phyloP scores from a whole-genome alignment of 768 basidiomycete genomes.

The Phanerochaete carnosa region DNA sequence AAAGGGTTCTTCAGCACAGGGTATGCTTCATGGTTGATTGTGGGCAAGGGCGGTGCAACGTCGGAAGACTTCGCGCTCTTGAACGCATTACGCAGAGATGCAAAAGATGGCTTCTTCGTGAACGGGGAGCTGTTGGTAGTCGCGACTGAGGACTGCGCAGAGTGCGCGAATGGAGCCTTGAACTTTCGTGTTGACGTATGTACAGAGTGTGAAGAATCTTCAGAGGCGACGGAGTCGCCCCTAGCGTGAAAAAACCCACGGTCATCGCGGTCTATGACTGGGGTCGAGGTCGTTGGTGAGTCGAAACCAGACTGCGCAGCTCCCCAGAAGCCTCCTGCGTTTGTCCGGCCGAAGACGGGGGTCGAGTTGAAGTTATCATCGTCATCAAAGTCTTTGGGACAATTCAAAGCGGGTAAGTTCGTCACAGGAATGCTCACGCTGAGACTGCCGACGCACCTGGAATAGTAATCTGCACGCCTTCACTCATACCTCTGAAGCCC shows the following conservation, averaged over 20 bases:
- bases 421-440: not conserved
- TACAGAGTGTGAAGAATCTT: conserved; percentile 67
- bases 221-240: conserved; percentile 76
- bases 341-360: conserved; percentile 64
- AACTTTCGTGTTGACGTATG: conserved; percentile 34
- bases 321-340: conserved; percentile 31
- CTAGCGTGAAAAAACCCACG: conserved; percentile 71
- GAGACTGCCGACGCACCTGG: conserved; percentile 31
- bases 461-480: conserved; percentile 45
- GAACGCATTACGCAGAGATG: conserved; percentile 85
- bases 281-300: conserved; percentile 61
- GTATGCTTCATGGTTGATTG: conserved; percentile 63
- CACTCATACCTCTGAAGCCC: conserved; percentile 18
- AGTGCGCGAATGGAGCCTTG: conserved; percentile 62
- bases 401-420: not conserved
- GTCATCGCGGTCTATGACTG: conserved; percentile 48
- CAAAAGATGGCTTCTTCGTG: conserved; percentile 80
- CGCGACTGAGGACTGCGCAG: conserved; percentile 68
- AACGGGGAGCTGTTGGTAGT: conserved; percentile 48
- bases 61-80: conserved; percentile 62
- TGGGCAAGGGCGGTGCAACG: conserved; percentile 61
- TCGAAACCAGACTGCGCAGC: conserved; percentile 47
- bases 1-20: conserved; percentile 79
- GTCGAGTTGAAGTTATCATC: conserved; percentile 67
- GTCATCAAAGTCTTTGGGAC: conserved; percentile 66